These are phyloP conservation scores for Solanum sejunctum DNA, from an alignment of 257 asterid species.

Conservation along the genomic window DNA sequence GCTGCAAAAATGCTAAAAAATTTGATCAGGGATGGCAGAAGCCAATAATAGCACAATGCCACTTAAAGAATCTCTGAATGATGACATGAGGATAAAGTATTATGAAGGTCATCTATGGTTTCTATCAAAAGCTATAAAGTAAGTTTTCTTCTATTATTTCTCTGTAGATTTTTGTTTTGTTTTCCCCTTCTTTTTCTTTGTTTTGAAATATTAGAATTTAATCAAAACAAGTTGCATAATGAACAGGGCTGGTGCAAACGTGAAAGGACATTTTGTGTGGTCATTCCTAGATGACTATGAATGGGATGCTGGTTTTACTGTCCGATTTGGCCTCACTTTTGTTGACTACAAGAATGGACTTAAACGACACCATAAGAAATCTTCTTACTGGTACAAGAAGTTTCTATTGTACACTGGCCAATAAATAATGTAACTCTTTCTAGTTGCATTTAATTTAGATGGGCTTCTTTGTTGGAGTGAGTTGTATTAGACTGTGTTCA, in stretches of 20 bases:
- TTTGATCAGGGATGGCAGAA: constrained; percentile 11
- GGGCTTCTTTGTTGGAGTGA: neutral
- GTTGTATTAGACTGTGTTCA: neutral
- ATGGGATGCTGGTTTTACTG: constrained; percentile 21
- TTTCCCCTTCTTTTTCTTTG: neutral
- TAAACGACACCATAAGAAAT: constrained; percentile 5
- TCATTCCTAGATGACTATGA: constrained; percentile 13
- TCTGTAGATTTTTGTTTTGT: neutral
- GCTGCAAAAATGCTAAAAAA: neutral
- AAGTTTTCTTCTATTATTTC: neutral
- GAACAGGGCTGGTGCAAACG: constrained; percentile 17
- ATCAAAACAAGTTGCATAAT: neutral
- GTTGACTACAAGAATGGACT: constrained; percentile 8
- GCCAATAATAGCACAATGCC: constrained; percentile 3
- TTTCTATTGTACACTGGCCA: neutral
- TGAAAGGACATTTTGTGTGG: constrained; percentile 18
- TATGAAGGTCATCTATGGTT: constrained; percentile 12
- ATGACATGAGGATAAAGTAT: constrained; percentile 5
- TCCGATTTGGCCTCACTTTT: constrained; percentile 10
- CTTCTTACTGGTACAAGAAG: constrained; percentile 13
- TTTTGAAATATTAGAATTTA: neutral
- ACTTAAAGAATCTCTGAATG: constrained; percentile 9
- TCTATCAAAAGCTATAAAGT: constrained; percentile 13
- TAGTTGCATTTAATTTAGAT: neutral
- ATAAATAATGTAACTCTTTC: neutral